Base-by-base conservation (phyloP, 805 yeast species). In the Groenewaldozyma tartarivorans region DNA sequence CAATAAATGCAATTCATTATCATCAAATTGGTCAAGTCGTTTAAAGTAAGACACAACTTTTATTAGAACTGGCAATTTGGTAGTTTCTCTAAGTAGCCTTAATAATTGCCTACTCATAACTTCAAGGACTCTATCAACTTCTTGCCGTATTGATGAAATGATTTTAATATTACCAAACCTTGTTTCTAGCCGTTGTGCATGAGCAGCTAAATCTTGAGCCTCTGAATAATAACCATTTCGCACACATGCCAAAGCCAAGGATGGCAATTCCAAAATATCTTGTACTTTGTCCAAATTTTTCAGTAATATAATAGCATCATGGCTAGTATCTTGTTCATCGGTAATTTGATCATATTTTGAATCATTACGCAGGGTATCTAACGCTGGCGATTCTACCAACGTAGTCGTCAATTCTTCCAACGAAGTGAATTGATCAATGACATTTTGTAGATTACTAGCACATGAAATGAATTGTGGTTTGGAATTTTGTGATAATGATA, bases 221-320 rank as follows among this genome's bases (percentile, higher is more conserved):
- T 87, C 95, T 26, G 86, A 81, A 55, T 88, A 92, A 53, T 82
- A 83, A 0, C 95, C 95, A 36, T 81, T 80, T 36, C 75, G 69
- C 7, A 88, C 84, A 60, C 96, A 85, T n/a, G 88, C 77, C 36
- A 78, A 71, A 26, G 90, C 78, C 36, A 90, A 58, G 1, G 94
- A 71, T 1, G 98, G 96, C 26, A 92, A 63, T 54, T 85, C 95
- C 49, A 90, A 64, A 6, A 88, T 71, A 51, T 84, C 95, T 45
- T 81, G 71, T 7, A 88, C 68, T 31, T 77, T 74, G 46, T 80
- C 87, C 53, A 86, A 71, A 49, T 81, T 79, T 16, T 47, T 34
- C 15, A 54, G 40, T 16, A 54, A 41, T 4, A 52, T 22, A 19
- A 50, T 46, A n/a, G 48, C 34, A 3, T 45, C 41, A 9, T 13